Evolutionary conservation across 495 filamentous ascomycete genomes (phyloP), one percentile per base, ranked within the genome.

Genomic region (Penicillium pulvis): DNA sequence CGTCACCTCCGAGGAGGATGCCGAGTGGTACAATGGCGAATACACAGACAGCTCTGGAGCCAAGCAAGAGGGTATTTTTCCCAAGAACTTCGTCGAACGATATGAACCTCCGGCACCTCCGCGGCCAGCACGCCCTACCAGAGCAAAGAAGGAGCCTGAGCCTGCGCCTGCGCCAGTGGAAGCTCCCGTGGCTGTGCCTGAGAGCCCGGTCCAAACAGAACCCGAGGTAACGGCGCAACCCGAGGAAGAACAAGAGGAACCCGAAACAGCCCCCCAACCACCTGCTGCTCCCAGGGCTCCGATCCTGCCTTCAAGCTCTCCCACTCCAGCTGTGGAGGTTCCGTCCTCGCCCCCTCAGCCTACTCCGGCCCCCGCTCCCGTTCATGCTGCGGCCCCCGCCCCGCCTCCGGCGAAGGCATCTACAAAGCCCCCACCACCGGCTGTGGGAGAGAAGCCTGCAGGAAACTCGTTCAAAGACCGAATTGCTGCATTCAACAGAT

Each of bases 401-500:
- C 75, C 83, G 59, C 72, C 77, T 7, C 66, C 76, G 49, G 71
- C 82, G n/a, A 75, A 76, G 54, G 68, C 74, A 46, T 62, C 71
- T 41, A 43, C 61, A 5, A 82, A 83, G 59, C 71, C 81, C 2
- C 64, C 73, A 20, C 76, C 79, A 16, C 90, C 92, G 17, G 83
- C 85, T 16, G 86, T 89, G 6, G 79, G 87, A 5, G 90, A 92
- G 53, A 98, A 97, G 73, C 90, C 93, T 11, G 66, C 73, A 6
- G 77, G 74, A 0, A 88, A 82, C 55, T 92, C 94, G 1, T 97
- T 98, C 72, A 91, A 81, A 60, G 94, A 98, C 71, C 92, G 95
- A 54, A 94, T 98, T 64, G 95, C 95, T 8, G 92, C 93, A 19
- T 98, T 98, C 76, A 98, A 98, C 70, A 95, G 92, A 68, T 79